Conservation (phyloP, 305 asterid genomes). For the Solanum hybrid region DNA sequence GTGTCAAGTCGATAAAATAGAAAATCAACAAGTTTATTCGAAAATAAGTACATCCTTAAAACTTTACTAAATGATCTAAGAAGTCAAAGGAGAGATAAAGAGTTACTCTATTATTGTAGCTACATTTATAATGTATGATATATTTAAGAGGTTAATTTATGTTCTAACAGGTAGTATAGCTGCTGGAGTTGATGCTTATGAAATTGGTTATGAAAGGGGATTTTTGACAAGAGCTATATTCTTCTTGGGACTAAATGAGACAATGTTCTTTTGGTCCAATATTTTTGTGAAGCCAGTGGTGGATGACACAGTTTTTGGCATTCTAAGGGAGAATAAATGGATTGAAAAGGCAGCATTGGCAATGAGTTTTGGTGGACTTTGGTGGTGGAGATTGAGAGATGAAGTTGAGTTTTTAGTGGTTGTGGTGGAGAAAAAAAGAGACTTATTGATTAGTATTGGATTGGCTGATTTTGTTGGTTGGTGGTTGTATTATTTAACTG, state of each 20-base stretch:
- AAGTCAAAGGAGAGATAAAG: not conserved
- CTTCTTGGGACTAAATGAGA: conserved; percentile 70
- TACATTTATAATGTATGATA: not conserved
- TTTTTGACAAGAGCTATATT: conserved; percentile 28
- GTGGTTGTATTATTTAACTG: conserved; percentile 50
- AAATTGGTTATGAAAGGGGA: conserved; percentile 21
- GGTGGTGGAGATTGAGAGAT: conserved; percentile 74
- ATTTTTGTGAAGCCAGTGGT: conserved; percentile 68
- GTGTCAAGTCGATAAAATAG: not conserved
- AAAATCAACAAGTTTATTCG: not conserved
- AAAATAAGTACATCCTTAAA: too few species aligned
- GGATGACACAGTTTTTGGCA: conserved; percentile 61
- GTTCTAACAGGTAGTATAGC: conserved; percentile 31
- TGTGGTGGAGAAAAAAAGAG: conserved; percentile 31
- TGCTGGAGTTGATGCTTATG: conserved; percentile 44
- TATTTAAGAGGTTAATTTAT: not conserved
- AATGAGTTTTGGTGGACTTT: conserved; percentile 35
- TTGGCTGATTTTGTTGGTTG: conserved; percentile 43
- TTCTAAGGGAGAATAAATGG: conserved; percentile 30
- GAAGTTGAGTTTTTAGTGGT: conserved; percentile 61
- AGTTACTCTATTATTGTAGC: not conserved
- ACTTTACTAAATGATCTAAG: not conserved
- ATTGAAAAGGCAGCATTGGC: conserved; percentile 42
- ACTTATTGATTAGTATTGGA: conserved; percentile 36
- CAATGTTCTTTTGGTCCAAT: conserved; percentile 58